Base-by-base conservation (phyloP, 176 grass and related monocot genomes). In the Oryza meridionalis region DNA sequence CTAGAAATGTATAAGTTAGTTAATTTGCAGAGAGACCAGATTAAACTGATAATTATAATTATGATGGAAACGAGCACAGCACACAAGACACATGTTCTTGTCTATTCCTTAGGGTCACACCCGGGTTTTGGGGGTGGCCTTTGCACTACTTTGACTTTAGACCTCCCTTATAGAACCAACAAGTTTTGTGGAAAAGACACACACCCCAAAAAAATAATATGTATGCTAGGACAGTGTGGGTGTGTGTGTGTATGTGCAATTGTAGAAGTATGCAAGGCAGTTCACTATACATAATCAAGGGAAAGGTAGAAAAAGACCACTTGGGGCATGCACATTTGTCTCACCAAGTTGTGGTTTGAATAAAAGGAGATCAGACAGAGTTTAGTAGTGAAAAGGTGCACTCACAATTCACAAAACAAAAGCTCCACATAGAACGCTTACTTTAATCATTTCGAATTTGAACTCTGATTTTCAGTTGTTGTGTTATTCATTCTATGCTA, bases 61-160 rank as follows among this genome's bases (percentile, higher is more conserved):
- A 88, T 77, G 87, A 69, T 86, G 83, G 84, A 84, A 80, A 46
- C 17, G 33, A 87, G 88, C 91, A 77, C 88, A 72, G 65, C 88
- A 68, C 78, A 90, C 88, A 90, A 93, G 90, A 81, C 89, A 85
- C 86, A 94, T 94, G 89, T 76, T 78, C 74, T 91, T 94, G 92
- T 94, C 86, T 77, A 91, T 84, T 87, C 55, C 80, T 87, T 82
- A 75, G 88, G 82, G 81, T 86, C 84, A 22, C 88, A 22, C 84
- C 92, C 92, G 92, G 92, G 89, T 91, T 91, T 88, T 91, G 72
- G 82, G 92, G 89, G 81, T 87, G 85, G 51, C 82, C 92, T 91
- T 89, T 91, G 77, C 90, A 55, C 87, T 87, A 82, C 80, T 91
- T 91, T 94, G 92, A 94, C 92, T 94, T 94, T 77, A 70, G 81